phyloP scores from a whole-genome alignment of 2,329 filamentous ascomycete genomes.

The Claviceps sp. region DNA sequence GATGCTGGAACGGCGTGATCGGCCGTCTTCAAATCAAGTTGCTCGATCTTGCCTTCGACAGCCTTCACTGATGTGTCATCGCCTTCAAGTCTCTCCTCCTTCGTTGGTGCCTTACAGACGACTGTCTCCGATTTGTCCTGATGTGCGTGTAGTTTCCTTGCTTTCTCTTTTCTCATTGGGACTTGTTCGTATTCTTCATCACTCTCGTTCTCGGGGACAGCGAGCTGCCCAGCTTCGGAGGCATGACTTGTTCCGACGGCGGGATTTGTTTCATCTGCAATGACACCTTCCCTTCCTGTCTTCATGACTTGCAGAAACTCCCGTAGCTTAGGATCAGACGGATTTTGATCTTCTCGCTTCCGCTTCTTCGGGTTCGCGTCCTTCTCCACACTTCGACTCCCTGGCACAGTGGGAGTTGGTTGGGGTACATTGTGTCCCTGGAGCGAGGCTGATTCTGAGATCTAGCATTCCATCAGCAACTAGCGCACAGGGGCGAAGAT shows the following conservation, averaged over 20 bases:
- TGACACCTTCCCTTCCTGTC: constrained; percentile 24
- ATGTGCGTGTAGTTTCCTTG: constrained; percentile 21
- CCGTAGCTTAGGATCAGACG: constrained; percentile 64
- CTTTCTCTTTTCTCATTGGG: constrained; percentile 37
- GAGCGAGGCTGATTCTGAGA: constrained; percentile 28
- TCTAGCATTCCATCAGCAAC: constrained; percentile 27
- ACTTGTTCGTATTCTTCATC: constrained; percentile 65
- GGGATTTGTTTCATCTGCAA: constrained; percentile 18
- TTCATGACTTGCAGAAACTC: constrained; percentile 82
- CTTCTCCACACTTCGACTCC: constrained; percentile 12
- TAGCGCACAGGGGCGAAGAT: constrained; percentile 6
- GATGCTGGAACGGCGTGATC: constrained; percentile 15
- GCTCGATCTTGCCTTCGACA: constrained; percentile 7
- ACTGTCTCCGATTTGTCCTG: constrained; percentile 4
- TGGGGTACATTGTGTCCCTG: constrained; percentile 15
- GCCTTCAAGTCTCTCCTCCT: constrained; percentile 5
- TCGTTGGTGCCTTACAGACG: constrained; percentile 4
- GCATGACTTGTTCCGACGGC: constrained; percentile 9
- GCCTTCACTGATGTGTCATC: constrained; percentile 1
- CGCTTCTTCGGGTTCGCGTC: constrained; percentile 47
- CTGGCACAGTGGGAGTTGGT: constrained; percentile 12
- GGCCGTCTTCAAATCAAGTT: constrained; percentile 11
- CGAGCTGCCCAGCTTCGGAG: constrained; percentile 16
- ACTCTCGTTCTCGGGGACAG: constrained; percentile 43
- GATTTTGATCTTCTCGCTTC: constrained; percentile 45